Percentiles rank a stretch among this genome's conserved stretches.
phyloP scores from a whole-genome alignment of 805 yeast species.

The Ogataea glucozyma region DNA sequence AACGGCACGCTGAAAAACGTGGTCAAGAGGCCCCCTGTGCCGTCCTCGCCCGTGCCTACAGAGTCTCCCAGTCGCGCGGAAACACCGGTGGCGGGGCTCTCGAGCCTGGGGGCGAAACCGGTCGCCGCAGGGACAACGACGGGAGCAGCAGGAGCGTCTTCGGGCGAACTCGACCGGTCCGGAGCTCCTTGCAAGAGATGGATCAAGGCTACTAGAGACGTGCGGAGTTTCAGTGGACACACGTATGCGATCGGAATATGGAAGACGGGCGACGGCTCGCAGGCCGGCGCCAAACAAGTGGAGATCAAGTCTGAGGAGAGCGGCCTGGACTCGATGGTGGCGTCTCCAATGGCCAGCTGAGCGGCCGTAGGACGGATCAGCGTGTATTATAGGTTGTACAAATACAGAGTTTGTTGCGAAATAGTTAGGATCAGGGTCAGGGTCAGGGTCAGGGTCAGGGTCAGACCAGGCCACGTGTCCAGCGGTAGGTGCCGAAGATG shows the following conservation, averaged over 20 bases:
- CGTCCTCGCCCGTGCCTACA: constrained; percentile 21
- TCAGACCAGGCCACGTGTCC: constrained; percentile 54
- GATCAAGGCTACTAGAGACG: constrained; percentile 18
- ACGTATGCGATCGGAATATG: constrained; percentile 26
- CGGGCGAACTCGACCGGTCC: constrained; percentile 29
- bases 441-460: background rate
- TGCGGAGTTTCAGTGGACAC: constrained; percentile 33
- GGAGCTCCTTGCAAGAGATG: constrained; percentile 23
- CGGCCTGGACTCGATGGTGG: constrained; percentile 6
- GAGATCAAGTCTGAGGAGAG: constrained; percentile 7
- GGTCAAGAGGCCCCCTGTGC: constrained; percentile 7
- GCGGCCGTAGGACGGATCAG: no score
- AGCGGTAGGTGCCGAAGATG: constrained; percentile 69
- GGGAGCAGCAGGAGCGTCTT: constrained; percentile 31
- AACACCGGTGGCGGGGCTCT: no score
- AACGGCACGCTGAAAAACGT: constrained; percentile 3
- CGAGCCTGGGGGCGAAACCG: no score
- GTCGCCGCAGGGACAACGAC: no score
- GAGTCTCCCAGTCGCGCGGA: constrained; percentile 24
- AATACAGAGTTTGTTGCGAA: background rate
- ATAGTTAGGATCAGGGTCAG: background rate
- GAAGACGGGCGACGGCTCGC: constrained; percentile 19
- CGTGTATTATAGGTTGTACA: background rate
- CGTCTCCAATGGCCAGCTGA: background rate
- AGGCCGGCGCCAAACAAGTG: background rate